Conservation (phyloP, 2,329 filamentous ascomycete species). For the Magnaporthiopsis rhizophila region DNA sequence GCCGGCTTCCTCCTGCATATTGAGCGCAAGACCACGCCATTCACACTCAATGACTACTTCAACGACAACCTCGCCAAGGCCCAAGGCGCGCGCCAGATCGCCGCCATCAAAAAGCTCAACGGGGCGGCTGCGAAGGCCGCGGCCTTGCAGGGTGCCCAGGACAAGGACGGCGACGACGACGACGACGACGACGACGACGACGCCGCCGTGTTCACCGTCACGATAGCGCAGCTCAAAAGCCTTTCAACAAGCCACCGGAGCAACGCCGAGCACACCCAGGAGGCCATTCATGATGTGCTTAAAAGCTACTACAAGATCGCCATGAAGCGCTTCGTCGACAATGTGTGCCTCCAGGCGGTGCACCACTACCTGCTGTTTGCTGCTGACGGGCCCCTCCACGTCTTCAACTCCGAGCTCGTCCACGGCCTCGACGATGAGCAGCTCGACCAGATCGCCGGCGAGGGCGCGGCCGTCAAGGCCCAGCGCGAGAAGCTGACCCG, state of each 20-base stretch:
- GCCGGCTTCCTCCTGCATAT: constrained; percentile 42
- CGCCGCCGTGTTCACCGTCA: neutral
- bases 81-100: constrained; percentile 16
- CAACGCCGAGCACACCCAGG: constrained; percentile 15
- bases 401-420: neutral
- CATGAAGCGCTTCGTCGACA: constrained; percentile 53
- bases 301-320: constrained; percentile 54
- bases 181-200: too few species aligned
- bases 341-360: constrained; percentile 30
- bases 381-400: constrained; percentile 9
- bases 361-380: constrained; percentile 12
- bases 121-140: too few species aligned
- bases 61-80: constrained; percentile 26
- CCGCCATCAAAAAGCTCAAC: constrained; percentile 5
- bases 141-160: too few species aligned
- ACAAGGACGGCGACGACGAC: neutral
- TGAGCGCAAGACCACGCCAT: constrained; percentile 35
- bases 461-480: neutral
- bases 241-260: neutral
- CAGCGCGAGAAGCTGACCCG: neutral
- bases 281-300: constrained; percentile 53
- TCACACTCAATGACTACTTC: constrained; percentile 47
- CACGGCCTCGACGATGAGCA: constrained; percentile 1
- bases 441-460: constrained; percentile 6
- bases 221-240: constrained; percentile 5